Conservation (phyloP, 257 asterid genomes). For the Nicotiana paniculata region DNA sequence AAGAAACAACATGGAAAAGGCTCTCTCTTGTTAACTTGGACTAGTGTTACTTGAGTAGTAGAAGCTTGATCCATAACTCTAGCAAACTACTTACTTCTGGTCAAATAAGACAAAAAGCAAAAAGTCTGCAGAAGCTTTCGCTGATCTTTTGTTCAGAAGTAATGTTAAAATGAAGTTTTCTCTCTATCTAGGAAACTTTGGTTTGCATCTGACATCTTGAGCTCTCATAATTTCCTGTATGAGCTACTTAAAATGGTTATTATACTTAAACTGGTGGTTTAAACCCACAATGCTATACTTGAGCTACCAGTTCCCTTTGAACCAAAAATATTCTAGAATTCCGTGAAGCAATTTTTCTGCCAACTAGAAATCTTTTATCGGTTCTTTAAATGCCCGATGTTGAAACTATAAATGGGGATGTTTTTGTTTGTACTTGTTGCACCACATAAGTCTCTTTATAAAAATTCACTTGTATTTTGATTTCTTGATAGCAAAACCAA, state of each 20-base stretch:
- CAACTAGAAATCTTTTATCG: neutral
- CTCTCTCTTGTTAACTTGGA: neutral
- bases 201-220: neutral
- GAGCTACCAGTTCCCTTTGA: neutral
- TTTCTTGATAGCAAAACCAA: constrained; percentile 41
- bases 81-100: neutral
- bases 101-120: neutral
- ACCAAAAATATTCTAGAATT: neutral
- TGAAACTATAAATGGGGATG: neutral
- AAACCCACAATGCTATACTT: neutral
- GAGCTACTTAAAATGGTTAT: neutral
- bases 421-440: neutral
- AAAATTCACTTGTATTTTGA: constrained; percentile 10
- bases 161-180: neutral
- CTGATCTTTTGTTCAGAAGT: neutral
- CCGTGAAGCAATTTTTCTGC: neutral
- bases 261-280: neutral
- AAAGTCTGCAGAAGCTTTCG: neutral
- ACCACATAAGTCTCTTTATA: neutral
- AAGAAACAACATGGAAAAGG: neutral
- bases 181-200: neutral
- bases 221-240: neutral
- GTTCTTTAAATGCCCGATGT: neutral
- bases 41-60: neutral
- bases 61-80: neutral